Evolutionary conservation across 169 alveolate genomes (phyloP).

Genomic region (Plasmodium reichenowi): DNA sequence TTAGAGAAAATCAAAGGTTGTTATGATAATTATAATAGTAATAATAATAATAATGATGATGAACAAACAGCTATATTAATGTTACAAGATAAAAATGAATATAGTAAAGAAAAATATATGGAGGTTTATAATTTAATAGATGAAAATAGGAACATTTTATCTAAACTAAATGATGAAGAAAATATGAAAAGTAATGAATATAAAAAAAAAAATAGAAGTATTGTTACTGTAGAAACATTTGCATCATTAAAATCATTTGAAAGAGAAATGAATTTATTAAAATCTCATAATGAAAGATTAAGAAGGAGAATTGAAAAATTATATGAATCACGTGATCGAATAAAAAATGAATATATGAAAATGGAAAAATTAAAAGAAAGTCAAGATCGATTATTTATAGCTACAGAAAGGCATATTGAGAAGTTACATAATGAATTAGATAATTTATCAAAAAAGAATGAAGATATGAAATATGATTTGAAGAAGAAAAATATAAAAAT

Average conservation of each 20-base stretch:
- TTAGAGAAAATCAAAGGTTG: conserved; percentile 68
- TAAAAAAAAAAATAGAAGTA: conserved; percentile 8
- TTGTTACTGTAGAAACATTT: conserved; percentile 43
- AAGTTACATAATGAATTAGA: conserved; percentile 47
- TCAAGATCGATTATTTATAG: conserved; percentile 51
- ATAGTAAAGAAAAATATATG: neutral
- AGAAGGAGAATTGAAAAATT: conserved; percentile 67
- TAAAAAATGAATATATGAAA: conserved; percentile 47
- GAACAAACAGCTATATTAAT: conserved; percentile 42
- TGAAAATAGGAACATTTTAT: neutral
- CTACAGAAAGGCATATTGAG: conserved; percentile 71
- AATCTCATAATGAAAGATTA: conserved; percentile 72
- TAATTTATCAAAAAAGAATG: conserved; percentile 43
- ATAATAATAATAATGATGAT: neutral
- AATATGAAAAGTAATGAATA: neutral
- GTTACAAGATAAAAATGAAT: conserved; percentile 45
- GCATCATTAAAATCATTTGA: conserved; percentile 51
- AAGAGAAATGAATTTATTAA: conserved; percentile 33
- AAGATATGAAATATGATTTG: conserved; percentile 38
- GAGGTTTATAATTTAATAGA: neutral
- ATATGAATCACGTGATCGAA: conserved; percentile 36
- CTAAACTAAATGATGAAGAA: neutral
- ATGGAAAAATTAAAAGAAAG: conserved; percentile 65
- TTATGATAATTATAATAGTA: conserved; percentile 26
- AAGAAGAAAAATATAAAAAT: conserved; percentile 50